A percentile compares a stretch with the other conserved stretches of the same genome.
Conservation (phyloP, 2,329 filamentous ascomycete species). For the Fusarium sp. region DNA sequence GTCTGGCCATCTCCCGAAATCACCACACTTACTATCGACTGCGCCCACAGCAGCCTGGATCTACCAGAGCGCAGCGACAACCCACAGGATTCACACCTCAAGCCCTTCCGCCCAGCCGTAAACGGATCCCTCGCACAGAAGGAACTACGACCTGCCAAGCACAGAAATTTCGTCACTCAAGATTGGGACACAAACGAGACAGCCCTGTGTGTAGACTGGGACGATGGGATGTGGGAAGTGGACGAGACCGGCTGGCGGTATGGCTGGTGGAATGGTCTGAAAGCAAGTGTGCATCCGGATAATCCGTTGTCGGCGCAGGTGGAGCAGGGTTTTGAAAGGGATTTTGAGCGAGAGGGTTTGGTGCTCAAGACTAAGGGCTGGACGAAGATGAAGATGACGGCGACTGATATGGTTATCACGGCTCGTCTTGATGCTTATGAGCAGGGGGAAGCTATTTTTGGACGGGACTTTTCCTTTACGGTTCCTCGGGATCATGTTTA, state of each 20-base stretch:
- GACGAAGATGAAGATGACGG: constrained; percentile 11
- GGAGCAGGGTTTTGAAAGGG: not conserved
- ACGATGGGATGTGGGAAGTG: constrained; percentile 8
- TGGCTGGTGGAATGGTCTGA: constrained; percentile 5
- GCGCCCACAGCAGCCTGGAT: not conserved
- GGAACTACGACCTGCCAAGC: not conserved
- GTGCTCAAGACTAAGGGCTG: not conserved
- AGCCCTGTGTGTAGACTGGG: not conserved
- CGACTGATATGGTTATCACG: not conserved
- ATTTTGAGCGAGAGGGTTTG: not conserved
- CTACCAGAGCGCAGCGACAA: not conserved
- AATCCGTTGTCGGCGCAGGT: not conserved
- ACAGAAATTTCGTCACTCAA: not conserved
- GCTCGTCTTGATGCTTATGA: constrained; percentile 6
- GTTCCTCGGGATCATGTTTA: not conserved
- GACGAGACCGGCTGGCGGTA: constrained; percentile 4
- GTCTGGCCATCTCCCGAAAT: constrained; percentile 15
- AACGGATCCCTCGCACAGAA: not conserved
- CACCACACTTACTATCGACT: not conserved
- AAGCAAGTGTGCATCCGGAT: not conserved
- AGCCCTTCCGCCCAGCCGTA: not conserved
- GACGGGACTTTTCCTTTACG: not conserved
- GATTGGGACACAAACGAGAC: constrained; percentile 4
- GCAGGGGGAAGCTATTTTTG: not conserved
- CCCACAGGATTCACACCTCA: not conserved